phyloP scores from a whole-genome alignment of 2,329 filamentous ascomycete species.

The Ilyonectria mors-panacis region DNA sequence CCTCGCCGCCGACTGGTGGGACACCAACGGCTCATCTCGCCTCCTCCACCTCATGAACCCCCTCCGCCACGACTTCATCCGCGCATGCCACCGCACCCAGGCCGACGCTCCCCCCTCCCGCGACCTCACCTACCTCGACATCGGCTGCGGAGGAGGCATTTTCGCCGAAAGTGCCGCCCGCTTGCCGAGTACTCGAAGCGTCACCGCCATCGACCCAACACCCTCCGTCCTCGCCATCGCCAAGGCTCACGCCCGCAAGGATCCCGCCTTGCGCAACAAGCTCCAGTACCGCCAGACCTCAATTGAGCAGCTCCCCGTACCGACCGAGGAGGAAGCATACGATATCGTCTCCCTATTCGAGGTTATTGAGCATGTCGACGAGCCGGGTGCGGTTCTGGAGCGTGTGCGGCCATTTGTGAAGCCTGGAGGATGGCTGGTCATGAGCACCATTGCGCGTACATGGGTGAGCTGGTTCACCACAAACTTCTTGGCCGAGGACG shows the following conservation, averaged over 20 bases:
- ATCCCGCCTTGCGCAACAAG: slow-evolving; percentile 76
- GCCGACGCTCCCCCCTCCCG: slow-evolving; percentile 55
- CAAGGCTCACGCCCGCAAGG: slow-evolving; percentile 79
- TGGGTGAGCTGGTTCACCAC: slow-evolving; percentile 93
- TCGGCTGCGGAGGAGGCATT: slow-evolving; percentile 96
- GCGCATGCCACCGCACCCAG: slow-evolving; percentile 74
- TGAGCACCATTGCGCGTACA: slow-evolving; percentile 93
- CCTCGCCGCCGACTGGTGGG: slow-evolving; percentile 97
- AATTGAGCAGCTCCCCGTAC: slow-evolving; percentile 77
- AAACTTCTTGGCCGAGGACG: slow-evolving; percentile 90
- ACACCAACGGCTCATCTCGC: slow-evolving; percentile 91
- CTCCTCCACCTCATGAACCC: slow-evolving; percentile 99
- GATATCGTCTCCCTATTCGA: slow-evolving; percentile 93
- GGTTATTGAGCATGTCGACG: slow-evolving; percentile 92
- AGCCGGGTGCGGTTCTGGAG: slow-evolving; percentile 81
- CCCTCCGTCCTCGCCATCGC: slow-evolving; percentile 82
- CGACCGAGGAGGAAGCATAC: slow-evolving; percentile 65
- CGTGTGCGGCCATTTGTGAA: slow-evolving; percentile 81
- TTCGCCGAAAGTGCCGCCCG: slow-evolving; percentile 91
- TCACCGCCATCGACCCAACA: slow-evolving; percentile 85
- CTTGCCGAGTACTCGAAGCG: slow-evolving; percentile 71
- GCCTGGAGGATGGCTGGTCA: slow-evolving; percentile 92
- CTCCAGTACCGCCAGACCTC: slow-evolving; percentile 83
- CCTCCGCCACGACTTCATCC: slow-evolving; percentile 93
- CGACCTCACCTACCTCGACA: slow-evolving; percentile 82